Percentiles rank a stretch among this genome's conserved stretches.
Evolutionary conservation across 805 yeast species (phyloP).

Genomic region (Kazachstania taianensis): DNA sequence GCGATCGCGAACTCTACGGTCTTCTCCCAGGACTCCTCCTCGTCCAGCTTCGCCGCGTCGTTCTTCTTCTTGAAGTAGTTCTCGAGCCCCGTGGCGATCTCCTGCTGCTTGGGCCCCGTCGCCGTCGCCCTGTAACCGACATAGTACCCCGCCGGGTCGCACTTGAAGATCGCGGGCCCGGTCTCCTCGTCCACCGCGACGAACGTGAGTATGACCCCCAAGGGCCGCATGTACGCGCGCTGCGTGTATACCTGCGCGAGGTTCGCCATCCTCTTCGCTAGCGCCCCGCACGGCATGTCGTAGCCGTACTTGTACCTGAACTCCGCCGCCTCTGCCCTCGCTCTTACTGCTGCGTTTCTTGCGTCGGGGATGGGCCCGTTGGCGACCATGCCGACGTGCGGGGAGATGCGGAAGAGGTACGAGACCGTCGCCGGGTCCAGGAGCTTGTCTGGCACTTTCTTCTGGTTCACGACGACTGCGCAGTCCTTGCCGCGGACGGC

Average conservation of each 20-base stretch:
- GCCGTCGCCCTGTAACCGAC: constrained; percentile 86
- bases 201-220: constrained; percentile 88
- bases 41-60: constrained; percentile 11
- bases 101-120: constrained; percentile 96
- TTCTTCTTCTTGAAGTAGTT: constrained; percentile 64
- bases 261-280: constrained; percentile 93
- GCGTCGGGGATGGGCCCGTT: constrained; percentile 97
- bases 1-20: constrained; percentile 86
- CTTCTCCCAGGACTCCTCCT: constrained; percentile 70
- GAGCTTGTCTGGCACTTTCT: constrained; percentile 91
- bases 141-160: constrained; percentile 96
- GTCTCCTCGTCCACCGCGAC: constrained; percentile 78
- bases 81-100: constrained; percentile 80
- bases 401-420: constrained; percentile 74
- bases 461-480: constrained; percentile 84
- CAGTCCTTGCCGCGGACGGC: constrained; percentile 82
- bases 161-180: constrained; percentile 85
- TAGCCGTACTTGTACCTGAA: constrained; percentile 90
- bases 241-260: constrained; percentile 92
- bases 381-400: constrained; percentile 76
- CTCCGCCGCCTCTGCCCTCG: constrained; percentile 92
- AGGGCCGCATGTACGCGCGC: constrained; percentile 96
- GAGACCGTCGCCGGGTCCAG: constrained; percentile 81
- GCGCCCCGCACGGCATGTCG: constrained; percentile 89
- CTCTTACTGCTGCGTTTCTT: constrained; percentile 78